Base-by-base conservation (phyloP, 495 filamentous ascomycete genomes). In the Penicillium cataractarum region DNA sequence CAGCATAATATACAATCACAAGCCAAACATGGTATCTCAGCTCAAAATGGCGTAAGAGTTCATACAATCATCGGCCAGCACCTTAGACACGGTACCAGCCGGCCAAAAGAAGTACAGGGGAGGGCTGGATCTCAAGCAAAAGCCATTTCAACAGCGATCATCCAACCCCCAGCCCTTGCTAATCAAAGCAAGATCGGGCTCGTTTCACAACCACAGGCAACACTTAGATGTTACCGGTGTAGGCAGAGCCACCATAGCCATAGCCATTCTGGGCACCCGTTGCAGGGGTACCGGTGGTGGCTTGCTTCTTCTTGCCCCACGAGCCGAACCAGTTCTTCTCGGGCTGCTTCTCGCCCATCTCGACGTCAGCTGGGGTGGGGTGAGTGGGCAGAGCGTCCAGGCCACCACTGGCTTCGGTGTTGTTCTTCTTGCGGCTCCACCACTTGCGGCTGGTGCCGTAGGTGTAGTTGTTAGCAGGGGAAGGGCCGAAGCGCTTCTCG, bases 401-500 rank as follows among this genome's bases (percentile, higher is more conserved):
- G 49, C 57, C 65, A 49, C 59, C 71, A 26, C 31, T 55, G 4
- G 66, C 69, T 52, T 78, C 80, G 42, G 71, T 71, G 66, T 66
- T 71, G 57, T 77, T 73, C 73, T 78, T 79, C 66, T 76, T 82
- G 63, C 75, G 76, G 58, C 75, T 76, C 80, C 82, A 87, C 76
- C 65, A 71, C 37, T 77, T 71, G 29, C 76, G 81, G 62, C 81
- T 81, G 55, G 77, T 85, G 55, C 90, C 92, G 29, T 83, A 86
- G 21, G 90, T 92, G 79, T 93, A 93, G 71, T 85, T 81, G 81
- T 93, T 94, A 55, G 83, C 80, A 8, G 91, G 90, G 62, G 85
- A 83, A 26, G 92, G 91, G 39, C 90, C 91, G 78, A 87, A 92
- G 53, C 89, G 86, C 75, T 89, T 89, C 79, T 95, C 90, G 69